A percentile compares a stretch with the other conserved stretches of the same genome.
Conservation (phyloP, 2,329 filamentous ascomycete species). For the Leptoxyphium fumago region DNA sequence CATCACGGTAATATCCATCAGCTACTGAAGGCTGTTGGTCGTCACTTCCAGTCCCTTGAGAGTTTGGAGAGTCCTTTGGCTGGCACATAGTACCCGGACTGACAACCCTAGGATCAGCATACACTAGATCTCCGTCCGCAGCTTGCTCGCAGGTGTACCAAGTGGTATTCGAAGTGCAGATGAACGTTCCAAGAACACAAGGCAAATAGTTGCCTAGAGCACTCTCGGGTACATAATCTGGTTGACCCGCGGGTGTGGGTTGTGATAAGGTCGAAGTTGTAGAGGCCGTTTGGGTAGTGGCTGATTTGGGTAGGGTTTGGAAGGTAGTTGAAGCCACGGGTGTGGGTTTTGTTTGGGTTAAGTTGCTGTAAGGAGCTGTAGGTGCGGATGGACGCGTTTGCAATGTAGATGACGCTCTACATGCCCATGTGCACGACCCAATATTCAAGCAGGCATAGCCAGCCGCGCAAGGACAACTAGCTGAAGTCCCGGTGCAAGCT, state of each 20-base stretch:
- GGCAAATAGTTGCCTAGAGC: conserved; percentile 19
- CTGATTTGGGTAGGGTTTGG: background rate
- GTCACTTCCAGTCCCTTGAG: conserved; percentile 6
- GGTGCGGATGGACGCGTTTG: conserved; percentile 3
- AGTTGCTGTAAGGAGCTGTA: conserved; percentile 2
- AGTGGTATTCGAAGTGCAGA: conserved; percentile 21
- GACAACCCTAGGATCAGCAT: conserved; percentile 17
- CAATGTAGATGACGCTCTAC: conserved; percentile 4
- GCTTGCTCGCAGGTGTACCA: conserved; percentile 24
- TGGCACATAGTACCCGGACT: conserved; percentile 23
- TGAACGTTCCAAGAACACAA: conserved; percentile 25
- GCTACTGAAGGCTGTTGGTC: conserved; percentile 14
- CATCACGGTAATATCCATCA: conserved; percentile 18
- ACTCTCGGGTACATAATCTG: conserved; percentile 13
- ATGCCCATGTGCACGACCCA: conserved; percentile 10
- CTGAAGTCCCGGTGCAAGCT: conserved; percentile 9
- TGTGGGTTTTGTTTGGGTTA: conserved; percentile 1
- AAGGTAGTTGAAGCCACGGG: background rate
- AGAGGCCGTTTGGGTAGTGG: background rate
- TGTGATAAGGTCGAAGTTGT: conserved; percentile 2
- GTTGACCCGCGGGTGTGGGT: conserved; percentile 4
- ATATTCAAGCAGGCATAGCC: conserved; percentile 9
- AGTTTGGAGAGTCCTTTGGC: conserved; percentile 16
- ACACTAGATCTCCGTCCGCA: conserved; percentile 15
- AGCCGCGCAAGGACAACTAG: conserved; percentile 8